A percentile compares a stretch with the other conserved stretches of the same genome.
These are phyloP conservation scores for Fusarium pilosicola DNA, from an alignment of 2,329 filamentous ascomycete species.

Conservation along the genomic window DNA sequence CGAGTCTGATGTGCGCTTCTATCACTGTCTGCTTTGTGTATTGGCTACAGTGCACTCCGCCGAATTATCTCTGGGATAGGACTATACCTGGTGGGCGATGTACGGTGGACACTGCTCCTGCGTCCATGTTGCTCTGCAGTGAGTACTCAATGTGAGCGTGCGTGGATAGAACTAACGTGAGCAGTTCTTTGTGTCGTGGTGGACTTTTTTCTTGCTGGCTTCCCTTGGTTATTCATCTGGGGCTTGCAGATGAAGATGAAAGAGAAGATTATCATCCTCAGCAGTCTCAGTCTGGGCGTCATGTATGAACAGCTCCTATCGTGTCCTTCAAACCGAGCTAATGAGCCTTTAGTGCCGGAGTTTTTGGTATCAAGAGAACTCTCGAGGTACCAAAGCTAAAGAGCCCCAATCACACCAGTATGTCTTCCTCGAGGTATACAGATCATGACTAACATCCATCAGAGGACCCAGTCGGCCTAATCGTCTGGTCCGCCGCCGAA, in stretches of 20 bases:
- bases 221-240: conserved; percentile 59
- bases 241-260: conserved; percentile 56
- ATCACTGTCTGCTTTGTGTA: conserved; percentile 25
- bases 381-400: conserved; percentile 45
- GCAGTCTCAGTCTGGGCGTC: conserved; percentile 55
- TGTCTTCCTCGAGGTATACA: background rate
- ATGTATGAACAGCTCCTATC: conserved; percentile 44
- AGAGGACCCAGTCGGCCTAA: conserved; percentile 51
- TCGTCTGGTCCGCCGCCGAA: conserved; percentile 53
- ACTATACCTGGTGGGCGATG: conserved; percentile 30
- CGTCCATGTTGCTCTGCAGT: conserved; percentile 38
- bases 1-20: conserved; percentile 30
- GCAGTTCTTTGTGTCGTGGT: conserved; percentile 43
- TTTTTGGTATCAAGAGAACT: conserved; percentile 45
- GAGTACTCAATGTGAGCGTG: background rate
- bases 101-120: conserved; percentile 29
- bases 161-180: background rate
- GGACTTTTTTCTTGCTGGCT: conserved; percentile 53
- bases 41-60: conserved; percentile 33
- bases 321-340: background rate
- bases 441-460: background rate
- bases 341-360: conserved; percentile 35
- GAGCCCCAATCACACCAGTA: conserved; percentile 36
- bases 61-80: conserved; percentile 35
- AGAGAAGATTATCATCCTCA: conserved; percentile 56